Evolutionary conservation across 805 yeast genomes (phyloP), one percentile per base, ranked within the genome.

Genomic region (Sugiyamaella boreocaroliniensis): DNA sequence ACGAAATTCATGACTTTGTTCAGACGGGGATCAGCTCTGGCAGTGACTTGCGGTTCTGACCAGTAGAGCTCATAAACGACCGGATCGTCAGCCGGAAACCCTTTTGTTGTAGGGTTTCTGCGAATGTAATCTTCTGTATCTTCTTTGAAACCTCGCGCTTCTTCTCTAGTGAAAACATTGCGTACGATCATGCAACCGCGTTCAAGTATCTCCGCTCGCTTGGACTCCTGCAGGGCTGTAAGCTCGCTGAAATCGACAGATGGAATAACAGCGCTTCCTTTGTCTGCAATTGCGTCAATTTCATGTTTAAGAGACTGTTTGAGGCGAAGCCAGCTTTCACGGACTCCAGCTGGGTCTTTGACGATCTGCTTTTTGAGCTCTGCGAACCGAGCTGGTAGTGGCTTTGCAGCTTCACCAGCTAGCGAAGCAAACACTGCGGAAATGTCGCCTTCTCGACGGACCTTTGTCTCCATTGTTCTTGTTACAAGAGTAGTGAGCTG

Each of bases 11-110:
- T 63, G 6, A 68, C 60, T 51, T 60, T 56, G 15, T 64, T 53
- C 19, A 71, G 54, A 19, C 67, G 64, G 15, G 74, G 74, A 57
- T 72, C 72, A 1, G 74, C 63, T 37, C 78, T 58, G 6, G 76
- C 76, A 45, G 58, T 61, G 1, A 68, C 62, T 57, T 74, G 76
- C 2, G 73, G 57, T 48, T 65, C 63, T 2, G 74, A 63, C 76
- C 77, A 74, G 54, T 69, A 71, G 14, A 71, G 61, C 52, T 70
- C 70, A 57, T 67, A 60, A 48, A 64, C 58, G 43, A 61, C 50
- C 32, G 66, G 59, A 41, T 62, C 50, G 8, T 54, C 56, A 12
- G 43, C 48, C 4, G 71, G 68, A 42, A 59, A 59, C 2, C 52
- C 65, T 1, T 64, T 63, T 43, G 61, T 63, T 16, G 43, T 14